A percentile compares a stretch with the other conserved stretches of the same genome.
Evolutionary conservation across 352 stramenopile genomes (phyloP).

Genomic region (Poterioochromonas sp.): DNA sequence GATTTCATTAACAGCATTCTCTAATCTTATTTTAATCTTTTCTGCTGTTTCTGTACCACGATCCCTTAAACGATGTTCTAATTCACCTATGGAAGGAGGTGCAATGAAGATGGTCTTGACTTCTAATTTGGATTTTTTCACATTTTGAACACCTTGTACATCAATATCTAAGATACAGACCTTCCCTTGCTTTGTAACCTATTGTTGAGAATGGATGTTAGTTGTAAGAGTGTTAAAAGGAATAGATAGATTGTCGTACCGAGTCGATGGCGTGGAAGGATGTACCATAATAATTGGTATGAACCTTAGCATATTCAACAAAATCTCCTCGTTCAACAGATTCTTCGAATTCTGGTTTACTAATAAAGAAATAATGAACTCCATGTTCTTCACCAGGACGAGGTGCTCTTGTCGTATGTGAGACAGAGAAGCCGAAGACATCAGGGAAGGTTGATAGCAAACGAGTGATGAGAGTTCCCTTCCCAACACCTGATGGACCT

Average conservation of each 20-base stretch:
- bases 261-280: slow-evolving; percentile 44
- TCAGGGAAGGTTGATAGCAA: slow-evolving; percentile 65
- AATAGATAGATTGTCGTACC: slow-evolving; percentile 24
- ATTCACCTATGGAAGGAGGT: slow-evolving; percentile 80
- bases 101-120: slow-evolving; percentile 91
- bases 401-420: slow-evolving; percentile 88
- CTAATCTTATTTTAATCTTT: slow-evolving; percentile 78
- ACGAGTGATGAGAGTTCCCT: slow-evolving; percentile 88
- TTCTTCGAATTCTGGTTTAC: slow-evolving; percentile 77
- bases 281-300: slow-evolving; percentile 95
- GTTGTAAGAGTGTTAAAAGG: background rate
- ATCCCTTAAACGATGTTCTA: slow-evolving; percentile 85
- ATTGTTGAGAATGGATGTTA: slow-evolving; percentile 49
- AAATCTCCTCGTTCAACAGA: slow-evolving; percentile 88
- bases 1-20: slow-evolving; percentile 83
- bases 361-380: slow-evolving; percentile 91
- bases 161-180: slow-evolving; percentile 98
- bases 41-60: slow-evolving; percentile 91
- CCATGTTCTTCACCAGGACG: slow-evolving; percentile 85
- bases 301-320: slow-evolving; percentile 90
- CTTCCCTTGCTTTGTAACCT: slow-evolving; percentile 80
- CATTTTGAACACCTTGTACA: slow-evolving; percentile 83
- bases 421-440: slow-evolving; percentile 89
- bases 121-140: slow-evolving; percentile 51
- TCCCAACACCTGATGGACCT: slow-evolving; percentile 77